Conservation (phyloP, 2,329 filamentous ascomycete genomes). For the Aspergillus novofumigatus region DNA sequence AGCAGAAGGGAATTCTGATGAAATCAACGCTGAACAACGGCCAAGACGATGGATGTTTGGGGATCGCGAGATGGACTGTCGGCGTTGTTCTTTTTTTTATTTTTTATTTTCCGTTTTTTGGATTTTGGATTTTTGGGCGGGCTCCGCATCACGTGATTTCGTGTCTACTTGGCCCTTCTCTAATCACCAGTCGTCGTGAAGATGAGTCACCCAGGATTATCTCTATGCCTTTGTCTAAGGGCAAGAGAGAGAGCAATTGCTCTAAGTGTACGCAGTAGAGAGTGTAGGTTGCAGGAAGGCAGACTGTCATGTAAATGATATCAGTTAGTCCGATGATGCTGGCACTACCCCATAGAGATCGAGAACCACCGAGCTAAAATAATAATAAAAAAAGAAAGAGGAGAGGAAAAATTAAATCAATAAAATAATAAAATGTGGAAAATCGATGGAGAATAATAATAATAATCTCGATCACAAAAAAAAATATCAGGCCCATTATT, state of each 20-base stretch:
- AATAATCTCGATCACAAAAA: conserved; percentile 11
- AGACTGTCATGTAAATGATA: not conserved
- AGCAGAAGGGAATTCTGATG: not conserved
- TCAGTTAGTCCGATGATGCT: not conserved
- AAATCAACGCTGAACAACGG: not conserved
- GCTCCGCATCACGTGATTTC: conserved; percentile 16
- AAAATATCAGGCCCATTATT: not conserved
- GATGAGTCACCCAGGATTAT: not conserved
- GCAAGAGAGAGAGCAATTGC: not conserved
- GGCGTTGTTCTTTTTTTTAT: conserved; percentile 20
- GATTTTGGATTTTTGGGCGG: conserved; percentile 13
- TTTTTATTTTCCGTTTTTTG: conserved; percentile 11
- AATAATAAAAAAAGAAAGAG: not conserved
- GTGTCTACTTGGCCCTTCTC: conserved; percentile 1
- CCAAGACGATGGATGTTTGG: conserved; percentile 14
- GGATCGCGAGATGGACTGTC: conserved; percentile 14
- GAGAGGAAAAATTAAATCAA: conserved; percentile 17
- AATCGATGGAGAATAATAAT: conserved; percentile 12
- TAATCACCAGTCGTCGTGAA: not conserved
- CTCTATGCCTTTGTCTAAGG: too few relatives aligned
- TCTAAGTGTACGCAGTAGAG: not conserved
- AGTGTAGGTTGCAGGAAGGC: not conserved
- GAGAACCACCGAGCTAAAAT: not conserved
- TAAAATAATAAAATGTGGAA: conserved; percentile 20
- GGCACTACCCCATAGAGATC: too few relatives aligned